Base-by-base conservation (phyloP, 2,329 filamentous ascomycete genomes). In the Fusarium sp. region DNA sequence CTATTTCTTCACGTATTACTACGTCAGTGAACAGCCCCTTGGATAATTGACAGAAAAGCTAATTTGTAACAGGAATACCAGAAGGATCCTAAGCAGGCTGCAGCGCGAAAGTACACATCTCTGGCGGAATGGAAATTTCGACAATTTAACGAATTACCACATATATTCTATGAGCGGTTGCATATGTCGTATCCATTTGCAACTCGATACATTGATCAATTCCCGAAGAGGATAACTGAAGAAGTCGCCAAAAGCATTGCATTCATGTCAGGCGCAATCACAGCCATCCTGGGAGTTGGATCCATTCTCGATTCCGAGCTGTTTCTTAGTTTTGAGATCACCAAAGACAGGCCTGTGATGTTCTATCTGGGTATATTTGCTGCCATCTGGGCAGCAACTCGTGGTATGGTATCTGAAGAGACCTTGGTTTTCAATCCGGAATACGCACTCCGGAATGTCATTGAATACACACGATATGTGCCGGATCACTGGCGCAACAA, bases 111-210 rank as follows among this genome's bases (percentile, higher is more conserved):
- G 70, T 99, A 98, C 77, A 98, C 95, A 0, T 93, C 94, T 2
- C 87, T 97, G 52, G 96, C 96, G 0, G 92, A 97, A 78, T 99
- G 96, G 96, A 98, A 98, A 75, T 98, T 99, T 69, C 91, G 96
- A 49, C 95, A 98, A 78, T 99, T 98, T 85, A 99, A 99, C 75
- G 96, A 99, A 79, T 85, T 99, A 2, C 91, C 91, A 59, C 96
- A 99, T 79, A 85, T 98, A 4, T 99, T 98, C 75, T 88, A 94
- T 64, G 92, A 95, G 69, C 90, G 96, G 21, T 84, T 95, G 43
- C 94, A 97, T 70, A 97, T 98, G 91, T 97, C 96, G 1, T 94
- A 96, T 76, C 94, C 95, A 0, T 98, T 93, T 77, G 95, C 96
- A 4, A 93, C 91, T 34, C 89, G 93, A 49, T 99, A 99, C 75